Base-by-base conservation (phyloP, 2,329 filamentous ascomycete species). In the Phyllosticta citrichinensis region DNA sequence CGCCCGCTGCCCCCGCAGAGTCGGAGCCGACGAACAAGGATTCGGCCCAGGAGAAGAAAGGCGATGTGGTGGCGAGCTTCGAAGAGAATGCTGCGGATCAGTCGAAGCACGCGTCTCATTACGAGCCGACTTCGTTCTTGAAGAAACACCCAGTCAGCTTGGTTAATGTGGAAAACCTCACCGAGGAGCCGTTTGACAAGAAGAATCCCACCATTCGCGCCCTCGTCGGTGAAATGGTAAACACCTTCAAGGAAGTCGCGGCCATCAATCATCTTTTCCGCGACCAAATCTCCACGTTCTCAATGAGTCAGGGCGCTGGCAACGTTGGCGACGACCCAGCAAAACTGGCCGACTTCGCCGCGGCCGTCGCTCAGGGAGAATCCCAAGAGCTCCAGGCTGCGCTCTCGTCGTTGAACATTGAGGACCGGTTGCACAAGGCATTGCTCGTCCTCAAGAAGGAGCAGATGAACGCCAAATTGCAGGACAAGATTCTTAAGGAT, bases 161-260 rank as follows among this genome's bases (percentile, higher is more conserved):
- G 58, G 94, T 96, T 66, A 95, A 96, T 67, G 92, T 97, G 50
- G 91, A 97, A 64, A 99, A 99, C 68, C 80, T 99, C 59, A 80
- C 81, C 0, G 94, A 99, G 69, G 88, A 96, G 69, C 87, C 91
- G 0, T 89, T 89, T 71, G 94, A 97, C 73, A 87, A 91, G 70
- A 95, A 93, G 75, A 94, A 88, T 69, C 87, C 87, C 19, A 86
- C 94, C 35, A 91, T 97, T 63, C 87, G 91, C 60, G 94, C 94
- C 12, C 86, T 99, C 54, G 94, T 93, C 56, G 96, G 93, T 69
- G 95, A 99, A 77, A 97, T 99, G 64, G 91, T 99, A 71, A 97
- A 97, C 72, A 94, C 96, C 0, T 97, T 97, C 80, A 97, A 97
- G 77, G 92, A 97, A 73, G 91, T 99, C 59, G 93, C 93, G 10